Percentiles rank a stretch among this genome's conserved stretches.
Conservation (phyloP, 345 rosid genomes). For the Gossypium herbaceum region DNA sequence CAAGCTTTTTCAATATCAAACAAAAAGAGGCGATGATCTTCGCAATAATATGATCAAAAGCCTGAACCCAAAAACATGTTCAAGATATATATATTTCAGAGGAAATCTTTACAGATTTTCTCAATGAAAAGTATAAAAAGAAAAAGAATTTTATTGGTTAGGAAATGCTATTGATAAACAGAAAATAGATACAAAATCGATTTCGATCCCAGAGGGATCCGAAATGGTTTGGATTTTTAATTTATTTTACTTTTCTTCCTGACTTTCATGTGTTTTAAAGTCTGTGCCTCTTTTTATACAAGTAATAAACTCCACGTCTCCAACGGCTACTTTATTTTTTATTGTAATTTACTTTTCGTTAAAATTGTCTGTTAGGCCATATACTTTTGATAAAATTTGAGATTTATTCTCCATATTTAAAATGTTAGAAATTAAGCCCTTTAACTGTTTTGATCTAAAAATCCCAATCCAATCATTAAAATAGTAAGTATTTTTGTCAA, state of each 20-base stretch:
- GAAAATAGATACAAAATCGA: not conserved
- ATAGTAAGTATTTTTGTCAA: too few species aligned
- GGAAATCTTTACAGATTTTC: slow-evolving; percentile 8
- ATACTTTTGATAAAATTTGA: too few species aligned
- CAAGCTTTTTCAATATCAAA: not conserved
- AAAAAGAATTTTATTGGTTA: not conserved
- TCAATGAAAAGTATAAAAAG: not conserved
- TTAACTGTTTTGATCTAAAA: too few species aligned
- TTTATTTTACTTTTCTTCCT: not conserved
- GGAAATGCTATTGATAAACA: not conserved
- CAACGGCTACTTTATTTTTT: slow-evolving; percentile 33
- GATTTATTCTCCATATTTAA: too few species aligned
- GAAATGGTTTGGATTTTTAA: not conserved
- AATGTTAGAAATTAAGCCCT: too few species aligned
- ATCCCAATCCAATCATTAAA: too few species aligned
- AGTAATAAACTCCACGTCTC: slow-evolving; percentile 13
- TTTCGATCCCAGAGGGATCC: slow-evolving; percentile 3
- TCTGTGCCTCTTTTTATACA: slow-evolving; percentile 41
- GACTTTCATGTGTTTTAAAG: not conserved
- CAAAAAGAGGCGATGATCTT: slow-evolving; percentile 32
- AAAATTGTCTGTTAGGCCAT: too few species aligned
- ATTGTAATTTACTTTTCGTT: not conserved
- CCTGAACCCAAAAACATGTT: slow-evolving; percentile 4
- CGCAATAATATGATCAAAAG: slow-evolving; percentile 35
- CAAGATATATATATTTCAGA: not conserved